A percentile compares a stretch with the other conserved stretches of the same genome.
Conservation (phyloP, 257 asterid genomes). For the Rhazya stricta region DNA sequence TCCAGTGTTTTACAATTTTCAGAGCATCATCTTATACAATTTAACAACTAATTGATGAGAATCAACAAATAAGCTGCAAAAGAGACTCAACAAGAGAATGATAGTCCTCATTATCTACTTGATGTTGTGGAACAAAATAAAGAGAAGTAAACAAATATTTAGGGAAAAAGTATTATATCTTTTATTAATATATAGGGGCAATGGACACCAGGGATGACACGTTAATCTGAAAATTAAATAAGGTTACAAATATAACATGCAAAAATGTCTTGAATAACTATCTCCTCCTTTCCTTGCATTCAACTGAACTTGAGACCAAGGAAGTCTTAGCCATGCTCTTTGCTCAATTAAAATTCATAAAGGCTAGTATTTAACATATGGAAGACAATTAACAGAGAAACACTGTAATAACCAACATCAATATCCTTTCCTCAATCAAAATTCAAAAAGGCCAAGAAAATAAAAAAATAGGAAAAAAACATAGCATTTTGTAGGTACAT, state of each 20-base stretch:
- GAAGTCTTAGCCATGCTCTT: background rate
- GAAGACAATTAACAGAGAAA: no score
- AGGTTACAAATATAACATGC: background rate
- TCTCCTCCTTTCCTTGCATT: background rate
- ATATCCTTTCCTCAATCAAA: no score
- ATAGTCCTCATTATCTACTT: background rate
- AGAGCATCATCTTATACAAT: background rate
- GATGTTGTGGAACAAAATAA: background rate
- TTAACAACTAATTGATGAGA: background rate
- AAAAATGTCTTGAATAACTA: background rate
- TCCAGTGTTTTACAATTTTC: no score
- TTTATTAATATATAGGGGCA: background rate
- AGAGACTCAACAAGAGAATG: background rate
- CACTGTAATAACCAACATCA: no score
- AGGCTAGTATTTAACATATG: no score
- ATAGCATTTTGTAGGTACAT: no score
- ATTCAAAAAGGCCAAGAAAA: no score
- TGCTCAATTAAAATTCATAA: no score
- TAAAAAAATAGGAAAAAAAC: no score
- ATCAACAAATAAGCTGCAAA: background rate
- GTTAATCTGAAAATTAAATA: background rate
- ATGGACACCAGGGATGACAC: background rate
- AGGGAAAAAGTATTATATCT: background rate
- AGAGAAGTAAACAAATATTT: background rate
- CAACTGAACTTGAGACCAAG: background rate